Conservation (phyloP, 352 stramenopile genomes). For the Pythium sp. region DNA sequence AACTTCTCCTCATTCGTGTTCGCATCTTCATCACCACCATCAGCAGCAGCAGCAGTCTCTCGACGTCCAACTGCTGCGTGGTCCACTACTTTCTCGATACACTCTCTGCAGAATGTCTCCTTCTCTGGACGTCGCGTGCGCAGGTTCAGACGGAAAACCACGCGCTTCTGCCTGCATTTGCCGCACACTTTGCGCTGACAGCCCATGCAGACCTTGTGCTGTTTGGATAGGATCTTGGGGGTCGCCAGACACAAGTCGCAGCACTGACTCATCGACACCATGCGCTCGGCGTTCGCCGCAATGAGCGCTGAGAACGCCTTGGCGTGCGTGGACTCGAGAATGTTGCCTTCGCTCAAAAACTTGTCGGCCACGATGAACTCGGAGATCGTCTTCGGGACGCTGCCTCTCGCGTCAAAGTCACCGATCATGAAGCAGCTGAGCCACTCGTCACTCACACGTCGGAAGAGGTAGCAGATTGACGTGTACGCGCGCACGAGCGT, state of each 20-base stretch:
- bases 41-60: too few relatives aligned
- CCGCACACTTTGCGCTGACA: constrained; percentile 52
- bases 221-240: constrained; percentile 31
- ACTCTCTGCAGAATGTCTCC: constrained; percentile 55
- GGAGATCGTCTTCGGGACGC: constrained; percentile 32
- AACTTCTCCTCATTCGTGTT: constrained; percentile 3
- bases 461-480: constrained; percentile 65
- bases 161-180: constrained; percentile 45
- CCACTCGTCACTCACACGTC: constrained; percentile 46
- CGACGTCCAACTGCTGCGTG: constrained; percentile 1
- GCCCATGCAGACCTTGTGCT: constrained; percentile 47
- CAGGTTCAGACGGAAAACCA: constrained; percentile 44
- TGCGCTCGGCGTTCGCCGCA: constrained; percentile 32
- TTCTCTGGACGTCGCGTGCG: constrained; percentile 42
- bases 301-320: constrained; percentile 56
- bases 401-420: constrained; percentile 37
- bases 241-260: constrained; percentile 49
- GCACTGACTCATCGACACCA: constrained; percentile 29
- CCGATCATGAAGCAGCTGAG: constrained; percentile 60
- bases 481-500: constrained; percentile 37
- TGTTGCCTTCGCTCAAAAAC: constrained; percentile 43
- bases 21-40: constrained; percentile 21
- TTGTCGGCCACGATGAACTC: constrained; percentile 45
- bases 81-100: constrained; percentile 45
- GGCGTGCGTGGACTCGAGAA: constrained; percentile 42